Evolutionary conservation across 805 yeast species (phyloP).

Genomic region (Candida methanosorbosa): DNA sequence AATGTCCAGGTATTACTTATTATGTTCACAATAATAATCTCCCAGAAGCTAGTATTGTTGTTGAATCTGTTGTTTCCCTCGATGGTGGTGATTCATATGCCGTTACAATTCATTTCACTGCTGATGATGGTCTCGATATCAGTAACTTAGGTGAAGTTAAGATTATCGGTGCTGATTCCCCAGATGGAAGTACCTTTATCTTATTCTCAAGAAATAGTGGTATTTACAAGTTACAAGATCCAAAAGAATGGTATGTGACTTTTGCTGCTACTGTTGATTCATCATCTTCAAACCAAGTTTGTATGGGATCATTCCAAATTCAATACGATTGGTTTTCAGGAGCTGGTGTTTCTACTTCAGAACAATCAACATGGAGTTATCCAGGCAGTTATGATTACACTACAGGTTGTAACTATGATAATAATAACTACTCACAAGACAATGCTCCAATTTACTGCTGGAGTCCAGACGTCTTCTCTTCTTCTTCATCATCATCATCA

Average conservation of each 20-base stretch:
- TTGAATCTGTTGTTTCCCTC: slow-evolving; percentile 1
- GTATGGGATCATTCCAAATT: slow-evolving; percentile 16
- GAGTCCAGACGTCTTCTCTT: slow-evolving; percentile 12
- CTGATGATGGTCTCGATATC: slow-evolving; percentile 1
- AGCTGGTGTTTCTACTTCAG: slow-evolving; percentile 2
- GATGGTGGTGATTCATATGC: not conserved
- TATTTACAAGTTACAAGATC: slow-evolving; percentile 10
- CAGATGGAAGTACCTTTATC: slow-evolving; percentile 11
- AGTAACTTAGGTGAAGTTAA: slow-evolving; percentile 9
- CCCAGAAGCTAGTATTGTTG: slow-evolving; percentile 5
- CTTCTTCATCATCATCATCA: slow-evolving; percentile 6
- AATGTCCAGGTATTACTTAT: not conserved
- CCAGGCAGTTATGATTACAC: slow-evolving; percentile 7
- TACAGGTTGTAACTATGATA: slow-evolving; percentile 13
- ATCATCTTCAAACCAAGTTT: slow-evolving; percentile 5
- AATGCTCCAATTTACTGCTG: slow-evolving; percentile 13
- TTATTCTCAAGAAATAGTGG: slow-evolving; percentile 12
- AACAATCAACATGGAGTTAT: slow-evolving; percentile 2
- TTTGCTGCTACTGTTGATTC: slow-evolving; percentile 13
- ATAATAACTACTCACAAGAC: slow-evolving; percentile 11
- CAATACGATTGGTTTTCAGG: slow-evolving; percentile 20
- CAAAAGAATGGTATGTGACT: slow-evolving; percentile 15
- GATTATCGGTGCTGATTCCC: slow-evolving; percentile 14
- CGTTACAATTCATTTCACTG: slow-evolving; percentile 2
- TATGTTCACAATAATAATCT: no score